phyloP scores from a whole-genome alignment of 2,329 filamentous ascomycete genomes.

The Verticillium albo-atrum region DNA sequence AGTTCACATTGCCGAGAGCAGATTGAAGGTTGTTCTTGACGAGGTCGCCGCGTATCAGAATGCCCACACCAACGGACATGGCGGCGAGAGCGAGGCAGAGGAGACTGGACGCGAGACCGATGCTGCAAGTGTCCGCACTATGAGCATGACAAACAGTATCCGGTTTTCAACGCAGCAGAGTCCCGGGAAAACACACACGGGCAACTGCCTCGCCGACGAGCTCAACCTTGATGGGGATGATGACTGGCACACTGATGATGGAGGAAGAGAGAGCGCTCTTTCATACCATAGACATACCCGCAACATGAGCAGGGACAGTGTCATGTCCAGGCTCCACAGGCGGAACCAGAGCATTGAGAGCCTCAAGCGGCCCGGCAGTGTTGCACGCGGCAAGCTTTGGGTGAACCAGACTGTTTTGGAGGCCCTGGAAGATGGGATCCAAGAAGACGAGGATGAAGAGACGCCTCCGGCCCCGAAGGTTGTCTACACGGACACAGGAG shows the following conservation, averaged over 20 bases:
- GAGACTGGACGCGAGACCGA: slow-evolving; percentile 64
- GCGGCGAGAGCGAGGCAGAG: slow-evolving; percentile 54
- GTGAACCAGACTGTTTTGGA: slow-evolving; percentile 53
- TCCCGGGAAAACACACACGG: slow-evolving; percentile 49
- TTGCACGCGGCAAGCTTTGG: slow-evolving; percentile 46
- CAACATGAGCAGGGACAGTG: slow-evolving; percentile 54
- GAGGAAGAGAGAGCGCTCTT: slow-evolving; percentile 60
- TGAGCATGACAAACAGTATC: slow-evolving; percentile 68
- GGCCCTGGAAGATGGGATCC: slow-evolving; percentile 46
- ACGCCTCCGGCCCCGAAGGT: slow-evolving; percentile 29
- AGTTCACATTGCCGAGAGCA: slow-evolving; percentile 83
- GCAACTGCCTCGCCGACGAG: slow-evolving; percentile 83
- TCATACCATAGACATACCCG: slow-evolving; percentile 47
- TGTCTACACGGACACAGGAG: slow-evolving; percentile 68
- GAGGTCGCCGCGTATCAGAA: slow-evolving; percentile 73
- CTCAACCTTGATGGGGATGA: slow-evolving; percentile 82
- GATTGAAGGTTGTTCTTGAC: slow-evolving; percentile 77
- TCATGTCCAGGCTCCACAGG: slow-evolving; percentile 43
- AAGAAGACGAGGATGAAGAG: slow-evolving; percentile 43
- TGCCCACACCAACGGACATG: slow-evolving; percentile 37
- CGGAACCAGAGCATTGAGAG: slow-evolving; percentile 58
- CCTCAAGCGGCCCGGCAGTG: slow-evolving; percentile 49
- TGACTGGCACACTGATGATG: slow-evolving; percentile 64
- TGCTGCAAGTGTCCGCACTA: slow-evolving; percentile 66
- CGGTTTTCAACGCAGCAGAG: slow-evolving; percentile 67